Conservation (phyloP, 148 eudicot species). For the Talinum fruticosum region DNA sequence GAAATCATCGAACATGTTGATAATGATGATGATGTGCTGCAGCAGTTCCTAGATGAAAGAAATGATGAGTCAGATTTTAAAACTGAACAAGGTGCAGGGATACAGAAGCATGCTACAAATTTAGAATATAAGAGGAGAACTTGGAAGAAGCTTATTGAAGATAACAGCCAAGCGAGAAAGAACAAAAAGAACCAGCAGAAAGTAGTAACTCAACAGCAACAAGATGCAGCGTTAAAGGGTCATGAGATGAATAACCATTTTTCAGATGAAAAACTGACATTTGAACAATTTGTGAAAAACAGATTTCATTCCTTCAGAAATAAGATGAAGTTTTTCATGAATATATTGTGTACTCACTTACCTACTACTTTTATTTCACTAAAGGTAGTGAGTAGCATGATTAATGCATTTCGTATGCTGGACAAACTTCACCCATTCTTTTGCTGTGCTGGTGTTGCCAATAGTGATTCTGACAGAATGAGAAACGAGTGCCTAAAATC, state of each 20-base stretch:
- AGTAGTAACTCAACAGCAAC: neutral
- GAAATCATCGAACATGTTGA: neutral
- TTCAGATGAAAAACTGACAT: conserved; percentile 18
- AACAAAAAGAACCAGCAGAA: conserved; percentile 4
- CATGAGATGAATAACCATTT: neutral
- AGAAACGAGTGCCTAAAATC: conserved; percentile 2
- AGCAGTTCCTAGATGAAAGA: neutral
- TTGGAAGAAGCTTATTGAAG: conserved; percentile 26
- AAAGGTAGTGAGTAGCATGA: conserved; percentile 21
- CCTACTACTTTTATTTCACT: conserved; percentile 30
- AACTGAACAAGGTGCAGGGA: neutral
- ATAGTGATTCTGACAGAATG: neutral
- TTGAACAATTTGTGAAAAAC: conserved; percentile 34
- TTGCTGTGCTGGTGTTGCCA: neutral
- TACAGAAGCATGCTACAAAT: neutral
- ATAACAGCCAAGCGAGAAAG: conserved; percentile 19
- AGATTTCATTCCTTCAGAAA: conserved; percentile 8
- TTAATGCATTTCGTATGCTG: conserved; percentile 15
- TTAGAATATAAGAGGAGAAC: neutral
- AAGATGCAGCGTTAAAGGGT: neutral
- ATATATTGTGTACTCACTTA: neutral
- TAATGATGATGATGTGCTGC: neutral
- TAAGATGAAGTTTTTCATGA: conserved; percentile 13
- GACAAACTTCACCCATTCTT: conserved; percentile 13
- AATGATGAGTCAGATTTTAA: neutral